Evolutionary conservation across 805 yeast species (phyloP).

Genomic region (Aciculoconidium aculeatum): DNA sequence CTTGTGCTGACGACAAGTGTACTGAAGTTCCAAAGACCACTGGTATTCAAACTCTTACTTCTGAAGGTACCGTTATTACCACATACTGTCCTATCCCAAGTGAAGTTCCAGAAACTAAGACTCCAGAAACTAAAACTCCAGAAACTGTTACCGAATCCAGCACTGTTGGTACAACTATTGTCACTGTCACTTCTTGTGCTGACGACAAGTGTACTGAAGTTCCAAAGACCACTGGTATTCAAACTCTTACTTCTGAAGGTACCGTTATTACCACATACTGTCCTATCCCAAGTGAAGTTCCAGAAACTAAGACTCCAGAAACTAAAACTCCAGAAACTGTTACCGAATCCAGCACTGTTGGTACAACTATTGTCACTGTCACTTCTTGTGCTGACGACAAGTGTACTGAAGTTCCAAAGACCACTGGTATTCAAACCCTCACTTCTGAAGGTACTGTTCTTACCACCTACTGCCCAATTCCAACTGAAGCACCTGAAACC

Average conservation of each 20-base stretch:
- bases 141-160: conserved; percentile 3
- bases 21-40: conserved; percentile 20
- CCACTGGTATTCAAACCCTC: conserved; percentile 33
- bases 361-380: conserved; percentile 26
- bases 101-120: conserved; percentile 1
- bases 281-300: conserved; percentile 11
- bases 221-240: conserved; percentile 27
- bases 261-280: conserved; percentile 31
- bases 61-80: conserved; percentile 24
- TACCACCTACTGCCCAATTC: conserved; percentile 30
- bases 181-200: conserved; percentile 31
- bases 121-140: no score
- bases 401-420: conserved; percentile 17
- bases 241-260: conserved; percentile 24
- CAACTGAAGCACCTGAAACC: conserved; percentile 1
- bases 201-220: conserved; percentile 23
- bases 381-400: conserved; percentile 28
- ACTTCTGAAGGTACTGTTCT: conserved; percentile 23
- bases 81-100: conserved; percentile 23
- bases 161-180: conserved; percentile 21
- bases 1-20: conserved; percentile 28
- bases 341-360: conserved; percentile 9
- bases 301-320: no score
- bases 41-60: conserved; percentile 30
- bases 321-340: no score